Percentiles rank a stretch among this genome's conserved stretches.
Evolutionary conservation across 768 basidiomycete genomes (phyloP).

Genomic region (Cystobasidiopsis lactophilus): DNA sequence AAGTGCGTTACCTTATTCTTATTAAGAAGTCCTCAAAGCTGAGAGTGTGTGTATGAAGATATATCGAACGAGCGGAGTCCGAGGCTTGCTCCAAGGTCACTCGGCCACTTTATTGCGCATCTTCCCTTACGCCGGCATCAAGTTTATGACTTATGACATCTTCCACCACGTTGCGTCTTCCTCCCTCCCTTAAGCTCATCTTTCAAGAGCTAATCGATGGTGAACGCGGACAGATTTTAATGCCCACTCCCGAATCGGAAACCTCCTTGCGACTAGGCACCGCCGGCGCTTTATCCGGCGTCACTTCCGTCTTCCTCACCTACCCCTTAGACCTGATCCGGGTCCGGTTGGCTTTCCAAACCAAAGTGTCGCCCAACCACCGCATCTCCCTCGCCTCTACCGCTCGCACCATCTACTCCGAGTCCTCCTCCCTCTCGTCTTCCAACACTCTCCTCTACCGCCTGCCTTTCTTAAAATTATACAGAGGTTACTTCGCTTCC

Average conservation of each 20-base stretch:
- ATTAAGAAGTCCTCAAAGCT: background rate
- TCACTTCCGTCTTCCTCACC: slow-evolving; percentile 68
- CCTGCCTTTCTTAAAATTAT: slow-evolving; percentile 68
- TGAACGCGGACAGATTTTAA: slow-evolving; percentile 50
- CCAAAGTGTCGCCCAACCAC: slow-evolving; percentile 34
- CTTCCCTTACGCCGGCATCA: slow-evolving; percentile 91
- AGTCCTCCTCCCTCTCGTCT: slow-evolving; percentile 25
- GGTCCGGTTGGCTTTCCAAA: slow-evolving; percentile 76
- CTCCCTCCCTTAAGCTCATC: background rate
- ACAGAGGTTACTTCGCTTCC: slow-evolving; percentile 89
- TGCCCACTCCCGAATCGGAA: slow-evolving; percentile 58
- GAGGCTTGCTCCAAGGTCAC: slow-evolving; percentile 84
- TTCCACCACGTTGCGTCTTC: slow-evolving; percentile 42
- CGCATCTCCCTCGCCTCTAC: slow-evolving; percentile 32
- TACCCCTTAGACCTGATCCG: slow-evolving; percentile 90
- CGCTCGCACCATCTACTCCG: slow-evolving; percentile 39
- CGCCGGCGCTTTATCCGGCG: slow-evolving; percentile 72
- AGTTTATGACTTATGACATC: slow-evolving; percentile 90
- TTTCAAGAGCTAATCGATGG: background rate
- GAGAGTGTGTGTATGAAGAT: slow-evolving; percentile 33
- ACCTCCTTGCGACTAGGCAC: slow-evolving; percentile 58
- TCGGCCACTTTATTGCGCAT: slow-evolving; percentile 81
- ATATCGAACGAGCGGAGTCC: slow-evolving; percentile 33
- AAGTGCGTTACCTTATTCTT: background rate
- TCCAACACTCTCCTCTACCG: slow-evolving; percentile 32